A percentile compares a stretch with the other conserved stretches of the same genome.
Conservation (phyloP, 139 green algal species). For the Pedinophyceae sp. region DNA sequence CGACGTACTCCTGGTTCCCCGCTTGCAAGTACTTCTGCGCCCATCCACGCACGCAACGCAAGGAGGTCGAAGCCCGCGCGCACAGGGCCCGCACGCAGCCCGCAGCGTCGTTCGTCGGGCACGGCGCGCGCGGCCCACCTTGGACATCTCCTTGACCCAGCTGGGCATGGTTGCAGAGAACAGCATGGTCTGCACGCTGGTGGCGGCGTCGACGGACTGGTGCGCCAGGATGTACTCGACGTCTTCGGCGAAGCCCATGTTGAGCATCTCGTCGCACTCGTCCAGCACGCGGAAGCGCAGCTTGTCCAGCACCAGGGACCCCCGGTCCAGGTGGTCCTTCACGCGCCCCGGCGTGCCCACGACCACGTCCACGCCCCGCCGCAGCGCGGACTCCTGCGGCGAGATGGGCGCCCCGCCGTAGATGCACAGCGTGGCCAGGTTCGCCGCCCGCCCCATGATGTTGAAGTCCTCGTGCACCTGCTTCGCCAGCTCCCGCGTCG, state of each 20-base stretch:
- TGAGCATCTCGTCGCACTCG: conserved; percentile 98
- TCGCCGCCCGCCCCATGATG: conserved; percentile 47
- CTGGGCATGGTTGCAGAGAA: conserved; percentile 89
- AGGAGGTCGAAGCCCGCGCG: background rate
- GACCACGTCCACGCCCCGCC: conserved; percentile 82
- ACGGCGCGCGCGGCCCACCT: conserved; percentile 53
- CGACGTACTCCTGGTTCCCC: conserved; percentile 47
- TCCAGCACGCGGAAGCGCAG: conserved; percentile 80
- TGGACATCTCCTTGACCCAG: conserved; percentile 84
- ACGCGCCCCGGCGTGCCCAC: conserved; percentile 85
- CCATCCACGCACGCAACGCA: background rate
- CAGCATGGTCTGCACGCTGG: conserved; percentile 82
- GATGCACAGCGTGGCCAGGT: conserved; percentile 62
- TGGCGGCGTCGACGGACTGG: conserved; percentile 6
- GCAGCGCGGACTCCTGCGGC: conserved; percentile 57
- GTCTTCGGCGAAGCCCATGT: conserved; percentile 99
- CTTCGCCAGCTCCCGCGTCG: conserved; percentile 96
- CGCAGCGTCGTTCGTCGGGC: background rate
- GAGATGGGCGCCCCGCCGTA: conserved; percentile 83
- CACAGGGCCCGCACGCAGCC: background rate
- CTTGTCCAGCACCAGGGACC: conserved; percentile 57
- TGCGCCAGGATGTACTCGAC: conserved; percentile 88
- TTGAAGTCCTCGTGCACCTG: conserved; percentile 88
- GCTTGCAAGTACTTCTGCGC: conserved; percentile 4
- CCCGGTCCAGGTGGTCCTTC: conserved; percentile 86